Conservation (phyloP, 2,329 filamentous ascomycete species). For the Sclerotinia spermophila region DNA sequence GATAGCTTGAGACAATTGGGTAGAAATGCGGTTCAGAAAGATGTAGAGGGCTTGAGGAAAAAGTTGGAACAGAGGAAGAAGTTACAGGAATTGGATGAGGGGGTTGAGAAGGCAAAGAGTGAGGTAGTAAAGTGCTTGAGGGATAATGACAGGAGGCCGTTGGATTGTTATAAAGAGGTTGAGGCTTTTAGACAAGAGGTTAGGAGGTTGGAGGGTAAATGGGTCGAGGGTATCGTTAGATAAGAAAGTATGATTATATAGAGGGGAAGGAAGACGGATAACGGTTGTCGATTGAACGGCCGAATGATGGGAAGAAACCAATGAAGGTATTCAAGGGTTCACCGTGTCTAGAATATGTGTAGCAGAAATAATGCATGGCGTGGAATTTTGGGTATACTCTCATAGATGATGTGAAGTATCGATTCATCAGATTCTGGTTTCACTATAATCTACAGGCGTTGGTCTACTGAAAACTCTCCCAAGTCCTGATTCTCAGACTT, state of each 20-base stretch:
- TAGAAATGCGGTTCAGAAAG: constrained; percentile 53
- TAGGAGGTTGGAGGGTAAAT: constrained; percentile 75
- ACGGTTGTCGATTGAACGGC: background rate
- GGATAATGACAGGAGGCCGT: constrained; percentile 77
- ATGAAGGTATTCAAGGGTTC: background rate
- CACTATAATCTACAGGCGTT: background rate
- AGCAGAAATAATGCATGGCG: constrained; percentile 16
- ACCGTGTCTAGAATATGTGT: constrained; percentile 22
- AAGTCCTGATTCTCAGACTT: background rate
- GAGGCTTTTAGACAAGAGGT: constrained; percentile 89
- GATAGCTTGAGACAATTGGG: constrained; percentile 37
- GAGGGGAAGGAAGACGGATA: background rate
- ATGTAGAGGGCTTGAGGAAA: constrained; percentile 55
- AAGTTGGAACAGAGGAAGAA: constrained; percentile 61
- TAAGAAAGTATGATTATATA: constrained; percentile 18
- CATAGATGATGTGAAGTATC: background rate
- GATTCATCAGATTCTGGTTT: constrained; percentile 9
- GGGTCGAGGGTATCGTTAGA: constrained; percentile 76
- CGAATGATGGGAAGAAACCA: background rate
- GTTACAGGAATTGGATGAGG: constrained; percentile 65
- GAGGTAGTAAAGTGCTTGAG: constrained; percentile 77
- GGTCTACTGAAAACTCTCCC: background rate
- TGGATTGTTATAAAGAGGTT: constrained; percentile 94
- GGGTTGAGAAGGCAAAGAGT: constrained; percentile 69
- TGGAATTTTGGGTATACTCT: background rate